These are phyloP conservation scores for Musa troglodytarum DNA, from an alignment of 176 grass and related monocot species.

Conservation along the genomic window DNA sequence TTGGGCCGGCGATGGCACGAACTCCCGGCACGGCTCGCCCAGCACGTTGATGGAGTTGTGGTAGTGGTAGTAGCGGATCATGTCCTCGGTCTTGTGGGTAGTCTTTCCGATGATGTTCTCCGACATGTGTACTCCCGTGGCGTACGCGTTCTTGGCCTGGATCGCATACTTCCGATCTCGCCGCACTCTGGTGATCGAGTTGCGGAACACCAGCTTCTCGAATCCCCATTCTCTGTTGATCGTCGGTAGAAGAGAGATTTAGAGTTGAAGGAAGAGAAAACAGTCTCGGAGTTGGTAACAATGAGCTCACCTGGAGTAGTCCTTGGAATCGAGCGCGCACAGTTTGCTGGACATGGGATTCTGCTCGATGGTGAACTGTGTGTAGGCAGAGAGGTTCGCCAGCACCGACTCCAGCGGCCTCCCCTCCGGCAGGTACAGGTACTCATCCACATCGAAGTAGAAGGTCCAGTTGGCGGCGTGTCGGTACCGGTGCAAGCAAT, in stretches of 20 bases:
- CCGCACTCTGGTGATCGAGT: conserved; percentile 67
- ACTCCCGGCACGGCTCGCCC: conserved; percentile 59
- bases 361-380: conserved; percentile 95
- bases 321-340: conserved; percentile 38
- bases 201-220: conserved; percentile 84
- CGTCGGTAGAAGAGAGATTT: too few species aligned
- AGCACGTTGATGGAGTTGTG: conserved; percentile 75
- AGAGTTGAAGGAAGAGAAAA: too few species aligned
- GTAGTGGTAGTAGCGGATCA: conserved; percentile 85
- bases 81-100: conserved; percentile 54
- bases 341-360: conserved; percentile 85
- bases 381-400: conserved; percentile 47
- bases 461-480: conserved; percentile 80
- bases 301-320: conserved; percentile 25
- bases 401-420: conserved; percentile 42
- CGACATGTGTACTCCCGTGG: conserved; percentile 79
- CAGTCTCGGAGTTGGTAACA: too few species aligned
- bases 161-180: conserved; percentile 77
- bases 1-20: conserved; percentile 26
- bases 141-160: conserved; percentile 71
- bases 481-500: conserved; percentile 72
- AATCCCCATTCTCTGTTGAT: conserved; percentile 60
- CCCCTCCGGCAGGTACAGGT: conserved; percentile 64
- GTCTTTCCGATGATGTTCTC: conserved; percentile 51
- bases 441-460: conserved; percentile 97